A percentile compares a stretch with the other conserved stretches of the same genome.
phyloP scores from a whole-genome alignment of 257 asterid genomes.

The Scutellaria galericulata region DNA sequence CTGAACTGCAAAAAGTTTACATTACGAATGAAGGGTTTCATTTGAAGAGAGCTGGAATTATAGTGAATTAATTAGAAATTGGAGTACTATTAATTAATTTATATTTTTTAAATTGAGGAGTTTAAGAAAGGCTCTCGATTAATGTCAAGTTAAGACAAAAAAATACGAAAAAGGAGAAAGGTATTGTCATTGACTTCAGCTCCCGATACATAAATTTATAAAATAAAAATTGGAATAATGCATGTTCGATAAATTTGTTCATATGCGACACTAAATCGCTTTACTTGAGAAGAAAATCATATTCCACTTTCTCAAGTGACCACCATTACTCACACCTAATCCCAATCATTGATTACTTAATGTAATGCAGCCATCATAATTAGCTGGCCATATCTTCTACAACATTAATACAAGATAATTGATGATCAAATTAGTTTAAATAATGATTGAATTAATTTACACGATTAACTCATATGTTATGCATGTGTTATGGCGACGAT shows the following conservation, averaged over 20 bases:
- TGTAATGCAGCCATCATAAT: background rate
- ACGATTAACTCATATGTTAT: background rate
- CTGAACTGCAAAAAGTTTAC: too few species aligned
- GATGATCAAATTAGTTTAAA: background rate
- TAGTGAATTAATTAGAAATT: too few species aligned
- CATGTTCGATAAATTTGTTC: background rate
- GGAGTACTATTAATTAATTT: too few species aligned
- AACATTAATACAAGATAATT: background rate
- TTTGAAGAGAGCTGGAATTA: too few species aligned
- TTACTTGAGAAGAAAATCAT: conserved; percentile 5
- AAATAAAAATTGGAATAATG: background rate
- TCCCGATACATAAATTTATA: too few species aligned
- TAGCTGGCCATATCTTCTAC: background rate
- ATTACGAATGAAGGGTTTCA: too few species aligned
- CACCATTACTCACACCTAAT: conserved; percentile 7
- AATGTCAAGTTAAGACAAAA: too few species aligned
- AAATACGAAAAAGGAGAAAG: too few species aligned
- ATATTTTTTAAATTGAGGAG: too few species aligned
- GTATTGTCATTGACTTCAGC: too few species aligned
- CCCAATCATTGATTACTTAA: conserved; percentile 11
- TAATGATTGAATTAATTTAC: background rate
- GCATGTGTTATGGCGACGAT: background rate
- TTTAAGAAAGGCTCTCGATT: too few species aligned
- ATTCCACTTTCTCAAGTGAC: background rate
- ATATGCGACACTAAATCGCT: background rate